phyloP scores from a whole-genome alignment of 1,139 yeast species.

The Yamadazyma triangularis region DNA sequence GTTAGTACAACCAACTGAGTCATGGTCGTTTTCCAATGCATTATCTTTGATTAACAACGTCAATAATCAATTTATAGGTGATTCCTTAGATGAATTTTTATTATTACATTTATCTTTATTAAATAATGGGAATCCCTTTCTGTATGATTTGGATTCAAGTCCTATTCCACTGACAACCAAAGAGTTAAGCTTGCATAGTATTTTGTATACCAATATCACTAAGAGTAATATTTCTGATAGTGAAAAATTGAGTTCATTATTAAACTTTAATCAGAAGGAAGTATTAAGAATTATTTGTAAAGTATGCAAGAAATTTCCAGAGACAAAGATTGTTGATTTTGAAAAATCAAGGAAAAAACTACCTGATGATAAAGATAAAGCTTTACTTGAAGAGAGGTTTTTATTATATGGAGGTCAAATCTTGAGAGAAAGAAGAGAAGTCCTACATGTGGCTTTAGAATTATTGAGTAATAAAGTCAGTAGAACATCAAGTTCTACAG shows the following conservation, averaged over 20 bases:
- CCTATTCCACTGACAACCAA: conserved; percentile 8
- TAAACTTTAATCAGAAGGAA: conserved; percentile 37
- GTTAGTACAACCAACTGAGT: conserved; percentile 29
- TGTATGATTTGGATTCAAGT: conserved; percentile 14
- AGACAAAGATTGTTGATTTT: conserved; percentile 15
- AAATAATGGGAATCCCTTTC: conserved; percentile 27
- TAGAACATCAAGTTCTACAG: conserved; percentile 21
- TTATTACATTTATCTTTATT: conserved; percentile 27
- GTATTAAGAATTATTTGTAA: conserved; percentile 44
- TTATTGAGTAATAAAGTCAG: conserved; percentile 35
- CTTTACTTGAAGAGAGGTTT: conserved; percentile 26
- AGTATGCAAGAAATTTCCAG: conserved; percentile 34
- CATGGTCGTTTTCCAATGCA: conserved; percentile 44
- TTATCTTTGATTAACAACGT: conserved; percentile 28
- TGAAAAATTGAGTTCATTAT: conserved; percentile 27
- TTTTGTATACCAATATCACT: conserved; percentile 33
- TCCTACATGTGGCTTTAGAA: conserved; percentile 36
- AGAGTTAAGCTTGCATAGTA: conserved; percentile 37
- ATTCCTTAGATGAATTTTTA: conserved; percentile 45
- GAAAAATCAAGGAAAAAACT: conserved; percentile 25
- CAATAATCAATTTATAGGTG: conserved; percentile 29
- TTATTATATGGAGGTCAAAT: conserved; percentile 29
- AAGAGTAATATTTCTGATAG: conserved; percentile 33
- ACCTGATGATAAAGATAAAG: conserved; percentile 32
- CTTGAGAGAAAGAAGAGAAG: conserved; percentile 43